These are phyloP conservation scores for Cryptococcus sp. DNA, from an alignment of 1,284 basidiomycete genomes.

Conservation along the genomic window DNA sequence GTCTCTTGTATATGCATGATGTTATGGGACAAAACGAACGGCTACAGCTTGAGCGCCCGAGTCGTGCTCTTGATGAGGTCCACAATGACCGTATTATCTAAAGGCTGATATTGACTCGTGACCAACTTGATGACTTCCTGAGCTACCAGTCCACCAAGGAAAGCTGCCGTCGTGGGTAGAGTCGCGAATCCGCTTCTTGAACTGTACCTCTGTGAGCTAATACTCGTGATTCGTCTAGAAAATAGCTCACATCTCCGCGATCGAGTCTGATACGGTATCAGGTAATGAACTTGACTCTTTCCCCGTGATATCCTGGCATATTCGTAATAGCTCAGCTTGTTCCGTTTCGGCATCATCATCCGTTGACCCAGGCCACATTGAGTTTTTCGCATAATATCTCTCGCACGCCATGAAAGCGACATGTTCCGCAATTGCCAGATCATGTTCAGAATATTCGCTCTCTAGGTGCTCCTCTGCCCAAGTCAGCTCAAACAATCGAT, in stretches of 20 bases:
- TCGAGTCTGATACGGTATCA: conserved; percentile 59
- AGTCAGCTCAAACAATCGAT: not conserved
- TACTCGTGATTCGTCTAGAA: conserved; percentile 5
- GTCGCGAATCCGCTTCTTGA: conserved; percentile 77
- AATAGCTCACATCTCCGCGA: conserved; percentile 70
- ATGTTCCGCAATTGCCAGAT: conserved; percentile 21
- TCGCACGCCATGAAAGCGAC: conserved; percentile 50
- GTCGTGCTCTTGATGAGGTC: conserved; percentile 63
- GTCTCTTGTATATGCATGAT: too few relatives aligned
- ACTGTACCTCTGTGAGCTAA: conserved; percentile 10
- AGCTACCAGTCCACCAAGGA: conserved; percentile 90
- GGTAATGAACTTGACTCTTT: conserved; percentile 51
- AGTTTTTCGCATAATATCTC: conserved; percentile 42
- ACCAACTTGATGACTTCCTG: conserved; percentile 98
- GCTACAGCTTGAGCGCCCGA: conserved; percentile 41
- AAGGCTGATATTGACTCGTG: conserved; percentile 90
- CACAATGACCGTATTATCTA: conserved; percentile 78
- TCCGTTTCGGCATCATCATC: conserved; percentile 45
- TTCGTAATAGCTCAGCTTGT: conserved; percentile 27
- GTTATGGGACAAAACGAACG: too few relatives aligned
- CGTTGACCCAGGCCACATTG: conserved; percentile 48
- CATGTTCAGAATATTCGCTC: not conserved
- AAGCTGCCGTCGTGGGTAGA: conserved; percentile 85
- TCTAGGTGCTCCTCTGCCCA: conserved; percentile 3
- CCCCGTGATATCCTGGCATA: conserved; percentile 18